Percentiles rank a stretch among this genome's conserved stretches.
These are phyloP conservation scores for Arthrinium phaeospermum DNA, from an alignment of 2,329 filamentous ascomycete genomes.

Conservation along the genomic window DNA sequence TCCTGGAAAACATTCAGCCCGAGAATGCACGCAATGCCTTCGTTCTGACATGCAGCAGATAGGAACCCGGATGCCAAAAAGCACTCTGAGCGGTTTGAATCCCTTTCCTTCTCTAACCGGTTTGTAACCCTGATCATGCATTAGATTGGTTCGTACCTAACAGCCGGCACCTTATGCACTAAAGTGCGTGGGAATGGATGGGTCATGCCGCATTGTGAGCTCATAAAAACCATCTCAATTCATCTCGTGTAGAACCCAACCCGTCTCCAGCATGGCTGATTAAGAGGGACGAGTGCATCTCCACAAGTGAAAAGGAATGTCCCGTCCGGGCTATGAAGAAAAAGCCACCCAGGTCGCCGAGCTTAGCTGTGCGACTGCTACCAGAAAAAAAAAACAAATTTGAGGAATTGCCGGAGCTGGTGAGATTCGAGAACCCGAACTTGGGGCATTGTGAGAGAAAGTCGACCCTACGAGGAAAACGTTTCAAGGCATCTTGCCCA, in stretches of 20 bases:
- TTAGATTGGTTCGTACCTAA: background rate
- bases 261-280: background rate
- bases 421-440: background rate
- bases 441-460: background rate
- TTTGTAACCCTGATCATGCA: slow-evolving; percentile 5
- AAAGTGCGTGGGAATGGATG: background rate
- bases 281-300: background rate
- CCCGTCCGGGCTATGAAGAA: background rate
- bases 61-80: background rate
- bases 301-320: slow-evolving; percentile 10
- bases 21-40: background rate
- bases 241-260: slow-evolving; percentile 9
- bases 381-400: background rate
- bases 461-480: background rate
- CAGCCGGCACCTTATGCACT: background rate
- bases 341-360: background rate
- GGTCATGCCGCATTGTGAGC: background rate
- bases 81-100: background rate
- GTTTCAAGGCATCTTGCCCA: background rate
- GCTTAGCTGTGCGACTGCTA: background rate
- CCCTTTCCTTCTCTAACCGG: background rate
- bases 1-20: background rate
- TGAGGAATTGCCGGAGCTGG: background rate
- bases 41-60: background rate
- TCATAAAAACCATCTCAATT: slow-evolving; percentile 7